These are phyloP conservation scores for Umbilicus rupestris DNA, from an alignment of 164 flowering plant species.

Conservation along the genomic window DNA sequence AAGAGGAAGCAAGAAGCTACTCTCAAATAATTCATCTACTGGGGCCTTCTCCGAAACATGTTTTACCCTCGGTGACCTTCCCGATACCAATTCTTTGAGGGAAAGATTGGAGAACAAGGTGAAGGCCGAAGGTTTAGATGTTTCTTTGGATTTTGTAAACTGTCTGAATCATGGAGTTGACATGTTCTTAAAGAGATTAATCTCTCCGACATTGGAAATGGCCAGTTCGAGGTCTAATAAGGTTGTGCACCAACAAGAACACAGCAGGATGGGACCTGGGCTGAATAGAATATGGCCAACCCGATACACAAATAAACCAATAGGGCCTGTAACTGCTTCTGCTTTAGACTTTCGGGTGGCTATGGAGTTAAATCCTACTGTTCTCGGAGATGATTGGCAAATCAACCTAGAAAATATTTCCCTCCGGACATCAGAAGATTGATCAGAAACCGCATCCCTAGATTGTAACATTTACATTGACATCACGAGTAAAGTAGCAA, in stretches of 20 bases:
- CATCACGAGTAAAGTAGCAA: slow-evolving; percentile 10
- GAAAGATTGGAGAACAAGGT: slow-evolving; percentile 42
- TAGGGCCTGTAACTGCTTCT: slow-evolving; percentile 21
- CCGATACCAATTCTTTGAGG: slow-evolving; percentile 43
- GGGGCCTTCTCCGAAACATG: slow-evolving; percentile 24
- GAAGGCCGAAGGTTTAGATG: slow-evolving; percentile 36
- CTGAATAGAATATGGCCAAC: slow-evolving; percentile 19
- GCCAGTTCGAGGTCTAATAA: slow-evolving; percentile 35
- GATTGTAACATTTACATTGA: slow-evolving; percentile 16
- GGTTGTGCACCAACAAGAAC: slow-evolving; percentile 18
- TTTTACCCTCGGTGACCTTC: slow-evolving; percentile 35
- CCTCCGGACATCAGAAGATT: slow-evolving; percentile 18
- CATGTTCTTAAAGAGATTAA: slow-evolving; percentile 53
- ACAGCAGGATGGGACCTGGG: slow-evolving; percentile 11
- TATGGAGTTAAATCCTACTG: slow-evolving; percentile 56
- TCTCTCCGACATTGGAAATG: slow-evolving; percentile 50
- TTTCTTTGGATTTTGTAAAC: slow-evolving; percentile 43
- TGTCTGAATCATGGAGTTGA: slow-evolving; percentile 52
- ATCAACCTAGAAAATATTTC: slow-evolving; percentile 18
- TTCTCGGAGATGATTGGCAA: slow-evolving; percentile 31
- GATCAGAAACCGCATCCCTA: slow-evolving; percentile 3
- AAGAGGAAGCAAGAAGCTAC: slow-evolving; percentile 23
- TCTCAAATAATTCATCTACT: slow-evolving; percentile 14
- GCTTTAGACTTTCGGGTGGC: slow-evolving; percentile 53
- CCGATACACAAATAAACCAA: slow-evolving; percentile 13